Percentiles rank a stretch among this genome's conserved stretches.
Evolutionary conservation across 2,329 filamentous ascomycete genomes (phyloP).

Genomic region (Cercospora sp.): DNA sequence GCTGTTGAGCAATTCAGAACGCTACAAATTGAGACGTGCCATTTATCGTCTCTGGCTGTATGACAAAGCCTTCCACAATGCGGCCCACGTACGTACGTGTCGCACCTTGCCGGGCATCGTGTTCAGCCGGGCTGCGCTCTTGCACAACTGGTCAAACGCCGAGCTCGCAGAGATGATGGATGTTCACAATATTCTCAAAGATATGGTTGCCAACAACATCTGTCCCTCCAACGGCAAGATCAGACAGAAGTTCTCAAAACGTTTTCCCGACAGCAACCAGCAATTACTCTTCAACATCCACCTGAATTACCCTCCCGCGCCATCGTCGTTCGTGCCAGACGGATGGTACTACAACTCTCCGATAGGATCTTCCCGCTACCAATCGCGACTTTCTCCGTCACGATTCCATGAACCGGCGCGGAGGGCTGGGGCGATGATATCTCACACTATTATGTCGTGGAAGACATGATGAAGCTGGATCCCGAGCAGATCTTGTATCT

Average conservation of each 20-base stretch:
- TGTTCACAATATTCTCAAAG: constrained; percentile 56
- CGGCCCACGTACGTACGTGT: constrained; percentile 52
- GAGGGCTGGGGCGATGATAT: constrained; percentile 67
- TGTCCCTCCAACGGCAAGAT: constrained; percentile 64
- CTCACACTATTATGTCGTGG: constrained; percentile 63
- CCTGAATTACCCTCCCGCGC: constrained; percentile 39
- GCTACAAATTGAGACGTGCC: constrained; percentile 56
- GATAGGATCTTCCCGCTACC: constrained; percentile 42
- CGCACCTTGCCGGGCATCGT: constrained; percentile 51
- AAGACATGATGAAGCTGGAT: constrained; percentile 65
- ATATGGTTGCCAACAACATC: constrained; percentile 58
- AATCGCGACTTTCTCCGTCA: constrained; percentile 51
- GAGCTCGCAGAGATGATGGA: constrained; percentile 63
- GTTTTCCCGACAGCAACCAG: constrained; percentile 53
- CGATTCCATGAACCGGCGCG: constrained; percentile 53
- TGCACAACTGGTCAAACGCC: constrained; percentile 59
- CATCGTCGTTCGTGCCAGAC: constrained; percentile 34
- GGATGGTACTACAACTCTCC: constrained; percentile 44
- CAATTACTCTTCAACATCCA: constrained; percentile 54
- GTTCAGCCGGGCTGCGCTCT: constrained; percentile 55
- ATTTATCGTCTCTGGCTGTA: constrained; percentile 64
- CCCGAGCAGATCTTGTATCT: constrained; percentile 61
- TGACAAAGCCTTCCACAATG: constrained; percentile 58
- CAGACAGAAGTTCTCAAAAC: constrained; percentile 59
- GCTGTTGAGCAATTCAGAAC: constrained; percentile 53